phyloP scores from a whole-genome alignment of 2,329 filamentous ascomycete species.

The Verticillium longisporum region DNA sequence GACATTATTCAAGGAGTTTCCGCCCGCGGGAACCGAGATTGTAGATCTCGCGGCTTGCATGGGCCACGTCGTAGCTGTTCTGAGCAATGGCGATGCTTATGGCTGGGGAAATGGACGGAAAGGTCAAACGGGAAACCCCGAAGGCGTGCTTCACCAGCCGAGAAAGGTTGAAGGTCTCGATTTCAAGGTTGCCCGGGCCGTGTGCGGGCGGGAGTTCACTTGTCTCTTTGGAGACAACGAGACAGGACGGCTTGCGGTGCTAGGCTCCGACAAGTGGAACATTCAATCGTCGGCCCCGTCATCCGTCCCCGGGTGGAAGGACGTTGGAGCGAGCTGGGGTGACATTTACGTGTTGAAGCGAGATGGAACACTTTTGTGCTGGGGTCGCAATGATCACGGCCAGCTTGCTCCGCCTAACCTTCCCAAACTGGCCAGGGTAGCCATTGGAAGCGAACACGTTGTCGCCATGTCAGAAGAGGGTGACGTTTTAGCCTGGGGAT shows the following conservation, averaged over 20 bases:
- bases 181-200: conserved; percentile 60
- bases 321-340: conserved; percentile 76
- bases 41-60: conserved; percentile 65
- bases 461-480: conserved; percentile 60
- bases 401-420: conserved; percentile 63
- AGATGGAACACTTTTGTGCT: conserved; percentile 57
- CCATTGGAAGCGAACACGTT: conserved; percentile 86
- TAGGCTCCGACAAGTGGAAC: conserved; percentile 72
- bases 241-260: conserved; percentile 54
- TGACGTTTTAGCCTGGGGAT: conserved; percentile 80
- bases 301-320: conserved; percentile 51
- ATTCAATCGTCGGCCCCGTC: conserved; percentile 52
- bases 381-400: conserved; percentile 82
- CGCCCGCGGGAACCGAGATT: conserved; percentile 51
- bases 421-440: conserved; percentile 55
- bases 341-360: conserved; percentile 63
- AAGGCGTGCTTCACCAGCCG: conserved; percentile 49
- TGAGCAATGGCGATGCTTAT: conserved; percentile 70
- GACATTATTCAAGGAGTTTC: conserved; percentile 53
- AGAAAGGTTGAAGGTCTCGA: conserved; percentile 48
- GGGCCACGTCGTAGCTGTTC: conserved; percentile 67
- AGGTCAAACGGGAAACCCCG: conserved; percentile 66
- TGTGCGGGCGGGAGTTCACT: conserved; percentile 83
- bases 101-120: conserved; percentile 88
- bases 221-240: conserved; percentile 54